Evolutionary conservation across 805 yeast genomes (phyloP), one percentile per base, ranked within the genome.

Genomic region (Starmerella stigmatis): DNA sequence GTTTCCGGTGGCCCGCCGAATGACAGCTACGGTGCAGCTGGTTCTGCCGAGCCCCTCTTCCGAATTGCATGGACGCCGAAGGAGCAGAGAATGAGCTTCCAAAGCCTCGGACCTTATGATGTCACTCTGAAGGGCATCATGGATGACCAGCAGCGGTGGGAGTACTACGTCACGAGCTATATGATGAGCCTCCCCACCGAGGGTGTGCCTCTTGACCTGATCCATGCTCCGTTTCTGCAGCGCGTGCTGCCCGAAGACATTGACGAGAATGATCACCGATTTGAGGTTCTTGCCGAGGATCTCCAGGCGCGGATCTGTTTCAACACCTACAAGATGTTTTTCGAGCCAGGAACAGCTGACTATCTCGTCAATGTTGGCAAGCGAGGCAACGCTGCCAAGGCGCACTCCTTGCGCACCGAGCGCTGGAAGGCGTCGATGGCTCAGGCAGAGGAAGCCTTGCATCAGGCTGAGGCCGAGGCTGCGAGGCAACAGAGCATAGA

Each of bases 151-250:
- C 94, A 85, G 52, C 76, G 75, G 57, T 92, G 95, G 82, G 88
- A 86, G 60, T 89, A 92, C 66, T 92, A 92, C 60, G 73, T 92
- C 41, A 89, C 97, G 0, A 83, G 94, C 34, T 92, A 82, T 62
- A 75, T 88, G 34, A 81, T 92, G 83, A 81, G 94, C 3, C 94
- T 86, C 57, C 97, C 98, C 30, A 92, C 99, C 2, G 99, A 92
- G 63, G 97, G 97, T 25, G 81, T 92, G 15, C 79, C 86, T 15
- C 76, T 84, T 16, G 78, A 81, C 34, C 78, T 77, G 53, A 73
- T 92, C 45, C 73, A 74, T 51, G 70, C 85, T 63, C 97, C 97
- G 21, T 82, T 89, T 63, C 67, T 84, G 53, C 80, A 77, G 54
- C 61, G 71, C 21, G 55, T 64, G 31, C 45, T 67, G 32, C 56